Evolutionary conservation across 805 yeast genomes (phyloP).

Genomic region (Starmerella floris): DNA sequence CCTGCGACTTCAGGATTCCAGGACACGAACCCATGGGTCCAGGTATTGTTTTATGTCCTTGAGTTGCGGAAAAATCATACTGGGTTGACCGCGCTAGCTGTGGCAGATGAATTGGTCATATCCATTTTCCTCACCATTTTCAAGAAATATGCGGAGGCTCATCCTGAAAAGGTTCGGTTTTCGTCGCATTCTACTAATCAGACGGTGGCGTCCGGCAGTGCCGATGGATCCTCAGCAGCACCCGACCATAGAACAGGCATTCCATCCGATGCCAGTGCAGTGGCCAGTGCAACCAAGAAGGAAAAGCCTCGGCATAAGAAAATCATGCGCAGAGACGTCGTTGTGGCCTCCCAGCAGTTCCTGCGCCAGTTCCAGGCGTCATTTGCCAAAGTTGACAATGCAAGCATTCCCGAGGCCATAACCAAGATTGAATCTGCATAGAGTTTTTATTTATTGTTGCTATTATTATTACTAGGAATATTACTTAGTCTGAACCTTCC

Average conservation of each 20-base stretch:
- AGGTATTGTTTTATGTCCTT: slow-evolving; percentile 7
- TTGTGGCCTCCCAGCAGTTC: slow-evolving; percentile 18
- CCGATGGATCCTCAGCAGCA: no score
- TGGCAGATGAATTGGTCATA: slow-evolving; percentile 15
- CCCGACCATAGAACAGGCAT: not conserved
- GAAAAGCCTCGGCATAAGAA: slow-evolving; percentile 3
- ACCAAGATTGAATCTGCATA: not conserved
- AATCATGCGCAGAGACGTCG: slow-evolving; percentile 18
- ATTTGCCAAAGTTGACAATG: slow-evolving; percentile 16
- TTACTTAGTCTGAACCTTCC: no score
- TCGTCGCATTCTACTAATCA: not conserved
- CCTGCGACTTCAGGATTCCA: not conserved
- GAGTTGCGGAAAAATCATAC: slow-evolving; percentile 12
- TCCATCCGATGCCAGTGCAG: not conserved
- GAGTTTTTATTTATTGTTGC: no score
- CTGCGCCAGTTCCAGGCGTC: slow-evolving; percentile 14
- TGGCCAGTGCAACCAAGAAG: not conserved
- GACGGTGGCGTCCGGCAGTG: no score
- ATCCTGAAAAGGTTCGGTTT: not conserved
- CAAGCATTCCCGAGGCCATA: not conserved
- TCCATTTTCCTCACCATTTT: slow-evolving; percentile 3
- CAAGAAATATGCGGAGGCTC: not conserved
- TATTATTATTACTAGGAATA: no score
- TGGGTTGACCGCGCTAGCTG: slow-evolving; percentile 11
- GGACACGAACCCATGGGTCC: slow-evolving; percentile 9